Evolutionary conservation across 352 stramenopile species (phyloP), one percentile per base, ranked within the genome.

Genomic region (Thraustochytrium striatum): DNA sequence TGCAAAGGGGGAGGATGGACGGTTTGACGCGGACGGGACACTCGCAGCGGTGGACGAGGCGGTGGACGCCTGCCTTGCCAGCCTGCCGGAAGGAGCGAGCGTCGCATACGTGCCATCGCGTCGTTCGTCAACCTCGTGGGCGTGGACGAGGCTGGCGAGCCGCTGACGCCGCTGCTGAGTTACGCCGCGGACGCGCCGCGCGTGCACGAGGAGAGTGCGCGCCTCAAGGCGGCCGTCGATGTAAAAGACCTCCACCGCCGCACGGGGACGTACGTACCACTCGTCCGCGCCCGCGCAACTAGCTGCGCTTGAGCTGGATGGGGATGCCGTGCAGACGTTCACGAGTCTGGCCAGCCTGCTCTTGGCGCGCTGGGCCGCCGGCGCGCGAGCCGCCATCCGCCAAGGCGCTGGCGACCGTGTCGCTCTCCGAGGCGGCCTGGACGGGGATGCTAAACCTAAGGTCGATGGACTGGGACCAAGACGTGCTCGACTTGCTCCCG

Each of bases 111-210:
- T 98, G 36, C 92, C 61, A 96, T 98, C 83, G 94, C 90, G 69
- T 90, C 88, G 36, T 97, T 97, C 84, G 92, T 98, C 92, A 97
- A 97, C 72, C 62, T 98, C 13, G 78, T 97, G 21, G 93, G 91
- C 5, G 81, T 97, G 0, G 87, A 97, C 83, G 43, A 57, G 0
- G 36, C 87, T 61, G 92, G 92, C 3, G 81, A 84, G 3, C 79
- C 88, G 0, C 84, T 93, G 13, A 93, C 85, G 28, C 90, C 87
- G 72, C 88, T 91, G 58, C 93, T 91, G 41, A 85, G 81, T 43
- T 86, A 87, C 82, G 82, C 81, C 90, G 87, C 92, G 91, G 52
- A 87, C 88, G 57, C 87, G 88, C 0, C 84, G 86, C 28, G 85
- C 86, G 35, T 81, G 85, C 21, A 79, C 84, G 19, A 89, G 86